phyloP scores from a whole-genome alignment of 805 yeast genomes.

The Debaryomyces maramus region DNA sequence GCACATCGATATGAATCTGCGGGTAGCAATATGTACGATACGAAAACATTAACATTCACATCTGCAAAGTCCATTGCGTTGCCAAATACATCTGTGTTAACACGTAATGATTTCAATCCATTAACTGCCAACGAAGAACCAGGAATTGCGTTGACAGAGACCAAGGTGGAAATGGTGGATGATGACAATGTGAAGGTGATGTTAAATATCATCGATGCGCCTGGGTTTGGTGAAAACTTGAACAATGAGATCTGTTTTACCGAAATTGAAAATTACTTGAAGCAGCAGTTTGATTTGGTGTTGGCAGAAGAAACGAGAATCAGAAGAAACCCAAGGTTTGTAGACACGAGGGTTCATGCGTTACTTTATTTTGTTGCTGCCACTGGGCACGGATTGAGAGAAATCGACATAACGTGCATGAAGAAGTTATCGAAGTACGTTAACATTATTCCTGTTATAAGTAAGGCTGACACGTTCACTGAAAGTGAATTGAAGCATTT shows the following conservation, averaged over 20 bases:
- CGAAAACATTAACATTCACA: slow-evolving; percentile 58
- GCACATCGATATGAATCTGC: slow-evolving; percentile 54
- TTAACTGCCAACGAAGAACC: slow-evolving; percentile 62
- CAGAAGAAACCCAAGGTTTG: slow-evolving; percentile 79
- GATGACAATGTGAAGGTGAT: slow-evolving; percentile 56
- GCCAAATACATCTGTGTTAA: slow-evolving; percentile 55
- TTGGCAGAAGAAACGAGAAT: slow-evolving; percentile 86
- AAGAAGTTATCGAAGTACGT: slow-evolving; percentile 66
- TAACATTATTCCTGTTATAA: slow-evolving; percentile 80
- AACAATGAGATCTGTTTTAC: slow-evolving; percentile 66
- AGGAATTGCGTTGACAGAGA: slow-evolving; percentile 72
- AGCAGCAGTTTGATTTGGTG: slow-evolving; percentile 75
- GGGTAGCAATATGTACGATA: slow-evolving; percentile 22
- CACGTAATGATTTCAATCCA: slow-evolving; percentile 61
- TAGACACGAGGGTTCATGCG: slow-evolving; percentile 75
- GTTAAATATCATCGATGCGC: slow-evolving; percentile 65
- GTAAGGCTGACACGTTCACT: slow-evolving; percentile 79
- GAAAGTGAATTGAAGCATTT: slow-evolving; percentile 59
- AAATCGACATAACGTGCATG: slow-evolving; percentile 74
- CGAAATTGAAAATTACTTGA: slow-evolving; percentile 65
- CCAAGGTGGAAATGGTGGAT: slow-evolving; percentile 58
- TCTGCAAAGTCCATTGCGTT: slow-evolving; percentile 55
- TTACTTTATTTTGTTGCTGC: slow-evolving; percentile 78
- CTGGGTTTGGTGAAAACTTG: slow-evolving; percentile 77
- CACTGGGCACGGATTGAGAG: slow-evolving; percentile 77